Conservation (phyloP, 148 eudicot genomes). For the Heliamphora exappendiculata region DNA sequence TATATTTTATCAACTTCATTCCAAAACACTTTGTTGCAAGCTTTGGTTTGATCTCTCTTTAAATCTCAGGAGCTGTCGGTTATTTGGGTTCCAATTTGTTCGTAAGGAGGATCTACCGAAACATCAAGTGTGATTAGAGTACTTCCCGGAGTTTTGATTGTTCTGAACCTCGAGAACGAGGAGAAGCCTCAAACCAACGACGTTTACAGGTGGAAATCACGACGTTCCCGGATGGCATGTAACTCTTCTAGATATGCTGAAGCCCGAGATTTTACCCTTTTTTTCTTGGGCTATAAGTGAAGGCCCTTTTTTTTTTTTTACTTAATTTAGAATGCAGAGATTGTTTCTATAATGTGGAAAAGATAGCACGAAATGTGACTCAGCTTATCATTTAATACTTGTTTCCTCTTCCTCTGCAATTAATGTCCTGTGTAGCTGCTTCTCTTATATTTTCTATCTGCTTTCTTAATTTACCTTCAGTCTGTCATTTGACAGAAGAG, state of each 20-base stretch:
- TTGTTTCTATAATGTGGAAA: constrained; percentile 4
- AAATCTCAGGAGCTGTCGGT: constrained; percentile 41
- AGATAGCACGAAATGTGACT: neutral
- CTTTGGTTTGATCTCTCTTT: neutral
- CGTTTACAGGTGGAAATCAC: constrained; percentile 6
- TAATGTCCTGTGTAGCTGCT: neutral
- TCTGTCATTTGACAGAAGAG: neutral
- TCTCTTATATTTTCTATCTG: neutral
- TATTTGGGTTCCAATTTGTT: constrained; percentile 39
- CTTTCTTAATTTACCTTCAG: neutral
- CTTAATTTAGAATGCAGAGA: constrained; percentile 10
- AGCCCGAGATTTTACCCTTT: constrained; percentile 13
- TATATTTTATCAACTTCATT: neutral
- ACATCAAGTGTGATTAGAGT: constrained; percentile 43
- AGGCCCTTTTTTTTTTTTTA: neutral
- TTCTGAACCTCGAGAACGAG: neutral
- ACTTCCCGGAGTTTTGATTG: neutral
- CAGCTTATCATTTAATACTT: neutral
- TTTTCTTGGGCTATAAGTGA: constrained; percentile 13
- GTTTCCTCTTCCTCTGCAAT: neutral
- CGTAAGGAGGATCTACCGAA: constrained; percentile 39
- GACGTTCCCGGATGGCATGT: constrained; percentile 6
- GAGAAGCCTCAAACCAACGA: neutral
- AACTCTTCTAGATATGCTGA: constrained; percentile 3
- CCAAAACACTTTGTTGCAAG: neutral